These are phyloP conservation scores for Cucurbita ficifolia DNA, from an alignment of 306 rosid genomes.

Conservation along the genomic window DNA sequence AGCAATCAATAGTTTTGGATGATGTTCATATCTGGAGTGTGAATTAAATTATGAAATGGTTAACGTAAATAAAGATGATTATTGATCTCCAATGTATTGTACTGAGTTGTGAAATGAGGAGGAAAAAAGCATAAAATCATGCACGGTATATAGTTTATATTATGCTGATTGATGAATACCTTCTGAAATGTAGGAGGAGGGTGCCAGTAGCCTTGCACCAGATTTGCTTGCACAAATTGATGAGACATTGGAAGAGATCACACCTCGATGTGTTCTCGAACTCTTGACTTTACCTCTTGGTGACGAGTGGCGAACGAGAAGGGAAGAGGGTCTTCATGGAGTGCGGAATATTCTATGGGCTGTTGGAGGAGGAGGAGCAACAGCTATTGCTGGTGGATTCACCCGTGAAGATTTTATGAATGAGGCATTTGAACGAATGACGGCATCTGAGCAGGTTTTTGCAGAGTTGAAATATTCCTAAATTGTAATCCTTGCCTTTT, in stretches of 20 bases:
- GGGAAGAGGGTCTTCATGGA: slow-evolving; percentile 90
- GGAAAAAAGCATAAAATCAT: not conserved
- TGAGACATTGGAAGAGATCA: slow-evolving; percentile 88
- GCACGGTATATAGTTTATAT: not conserved
- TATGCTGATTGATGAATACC: not conserved
- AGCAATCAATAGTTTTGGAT: not conserved
- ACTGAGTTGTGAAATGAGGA: not conserved
- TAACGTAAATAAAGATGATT: not conserved
- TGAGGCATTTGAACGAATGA: slow-evolving; percentile 69
- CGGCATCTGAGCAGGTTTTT: slow-evolving; percentile 83
- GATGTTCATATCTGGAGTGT: too few species aligned
- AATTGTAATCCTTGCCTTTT: not conserved
- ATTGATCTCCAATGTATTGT: not conserved
- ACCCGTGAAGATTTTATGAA: slow-evolving; percentile 84
- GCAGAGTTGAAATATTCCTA: not conserved
- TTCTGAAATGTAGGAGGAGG: slow-evolving; percentile 64
- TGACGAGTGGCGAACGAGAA: slow-evolving; percentile 38
- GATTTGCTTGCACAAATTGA: slow-evolving; percentile 89
- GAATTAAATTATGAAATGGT: too few species aligned
- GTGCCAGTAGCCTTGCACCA: slow-evolving; percentile 89
- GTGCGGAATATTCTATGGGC: slow-evolving; percentile 88
- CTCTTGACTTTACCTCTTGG: slow-evolving; percentile 65
- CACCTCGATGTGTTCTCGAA: slow-evolving; percentile 82
- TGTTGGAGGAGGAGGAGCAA: slow-evolving; percentile 98
- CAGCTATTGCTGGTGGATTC: slow-evolving; percentile 82